Evolutionary conservation across 352 stramenopile genomes (phyloP).

Genomic region (Pythium vanterpoolii): DNA sequence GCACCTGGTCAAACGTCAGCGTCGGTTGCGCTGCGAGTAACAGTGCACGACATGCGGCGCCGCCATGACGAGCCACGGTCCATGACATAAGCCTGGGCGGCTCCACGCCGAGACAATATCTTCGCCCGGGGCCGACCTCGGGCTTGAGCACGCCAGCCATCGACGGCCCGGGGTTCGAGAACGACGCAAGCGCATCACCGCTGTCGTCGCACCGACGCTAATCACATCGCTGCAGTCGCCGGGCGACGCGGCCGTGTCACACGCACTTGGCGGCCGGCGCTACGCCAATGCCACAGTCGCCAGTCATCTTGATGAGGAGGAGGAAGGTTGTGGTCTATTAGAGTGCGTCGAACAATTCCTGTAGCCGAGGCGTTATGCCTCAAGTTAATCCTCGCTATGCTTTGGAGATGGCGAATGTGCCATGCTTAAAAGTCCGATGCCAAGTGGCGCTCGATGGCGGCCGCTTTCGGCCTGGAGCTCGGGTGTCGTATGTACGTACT

Average conservation of each 20-base stretch:
- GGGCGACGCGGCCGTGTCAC: constrained; percentile 15
- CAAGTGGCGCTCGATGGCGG: background rate
- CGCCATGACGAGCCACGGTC: constrained; percentile 30
- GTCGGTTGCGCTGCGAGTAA: constrained; percentile 15
- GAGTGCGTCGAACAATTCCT: constrained; percentile 6
- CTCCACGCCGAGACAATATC: constrained; percentile 16
- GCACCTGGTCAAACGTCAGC: constrained; percentile 8
- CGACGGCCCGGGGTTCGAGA: no score
- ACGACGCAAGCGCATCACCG: constrained; percentile 8
- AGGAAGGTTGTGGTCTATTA: no score
- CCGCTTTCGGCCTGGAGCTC: background rate
- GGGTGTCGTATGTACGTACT: background rate
- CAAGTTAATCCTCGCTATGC: background rate
- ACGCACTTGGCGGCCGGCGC: no score
- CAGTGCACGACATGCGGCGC: constrained; percentile 31
- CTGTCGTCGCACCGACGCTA: constrained; percentile 22
- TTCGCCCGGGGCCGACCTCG: constrained; percentile 9
- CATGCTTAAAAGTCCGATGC: background rate
- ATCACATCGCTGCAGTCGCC: constrained; percentile 26
- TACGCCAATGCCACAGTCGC: no score
- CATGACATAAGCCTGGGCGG: constrained; percentile 9
- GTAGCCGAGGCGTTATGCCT: background rate
- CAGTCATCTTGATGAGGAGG: no score
- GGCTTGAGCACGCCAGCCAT: constrained; percentile 32
- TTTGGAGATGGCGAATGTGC: background rate